Conservation (phyloP, 495 filamentous ascomycete genomes). For the Hypoxylon rickii region DNA sequence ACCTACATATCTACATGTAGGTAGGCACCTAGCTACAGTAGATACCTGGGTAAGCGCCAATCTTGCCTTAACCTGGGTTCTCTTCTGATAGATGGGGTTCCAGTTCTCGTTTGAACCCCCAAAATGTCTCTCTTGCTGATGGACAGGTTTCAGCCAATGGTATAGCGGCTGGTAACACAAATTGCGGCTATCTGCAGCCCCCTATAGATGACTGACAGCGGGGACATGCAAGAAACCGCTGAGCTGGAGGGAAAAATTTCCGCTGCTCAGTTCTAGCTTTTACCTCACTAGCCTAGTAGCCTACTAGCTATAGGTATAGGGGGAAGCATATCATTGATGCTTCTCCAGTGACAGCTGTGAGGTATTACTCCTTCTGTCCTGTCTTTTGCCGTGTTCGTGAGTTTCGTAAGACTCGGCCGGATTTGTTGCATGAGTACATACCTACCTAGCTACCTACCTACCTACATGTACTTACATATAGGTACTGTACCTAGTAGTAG, state of each 20-base stretch:
- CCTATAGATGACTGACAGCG: slow-evolving; percentile 39
- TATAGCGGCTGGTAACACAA: slow-evolving; percentile 30
- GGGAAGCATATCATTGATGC: too few species aligned
- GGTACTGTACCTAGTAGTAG: not conserved
- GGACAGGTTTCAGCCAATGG: slow-evolving; percentile 32
- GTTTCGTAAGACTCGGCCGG: too few species aligned
- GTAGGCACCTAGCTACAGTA: not conserved
- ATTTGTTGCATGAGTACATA: too few species aligned
- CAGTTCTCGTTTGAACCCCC: slow-evolving; percentile 15
- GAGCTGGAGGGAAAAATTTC: slow-evolving; percentile 35
- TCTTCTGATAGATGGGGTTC: slow-evolving; percentile 1
- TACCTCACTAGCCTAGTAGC: too few species aligned
- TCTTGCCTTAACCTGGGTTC: not conserved
- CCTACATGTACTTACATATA: too few species aligned
- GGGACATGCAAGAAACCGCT: slow-evolving; percentile 36
- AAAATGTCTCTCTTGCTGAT: slow-evolving; percentile 32
- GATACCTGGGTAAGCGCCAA: not conserved
- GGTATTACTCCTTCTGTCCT: too few species aligned
- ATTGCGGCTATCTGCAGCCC: slow-evolving; percentile 31
- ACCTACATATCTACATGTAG: too few species aligned
- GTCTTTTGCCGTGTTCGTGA: too few species aligned
- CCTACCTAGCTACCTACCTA: too few species aligned
- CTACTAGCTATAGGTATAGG: too few species aligned
- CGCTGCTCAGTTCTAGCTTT: slow-evolving; percentile 23
- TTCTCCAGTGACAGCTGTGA: not conserved